Base-by-base conservation (phyloP, 371 early-diverging fungal genomes). In the Mortierella sp. region DNA sequence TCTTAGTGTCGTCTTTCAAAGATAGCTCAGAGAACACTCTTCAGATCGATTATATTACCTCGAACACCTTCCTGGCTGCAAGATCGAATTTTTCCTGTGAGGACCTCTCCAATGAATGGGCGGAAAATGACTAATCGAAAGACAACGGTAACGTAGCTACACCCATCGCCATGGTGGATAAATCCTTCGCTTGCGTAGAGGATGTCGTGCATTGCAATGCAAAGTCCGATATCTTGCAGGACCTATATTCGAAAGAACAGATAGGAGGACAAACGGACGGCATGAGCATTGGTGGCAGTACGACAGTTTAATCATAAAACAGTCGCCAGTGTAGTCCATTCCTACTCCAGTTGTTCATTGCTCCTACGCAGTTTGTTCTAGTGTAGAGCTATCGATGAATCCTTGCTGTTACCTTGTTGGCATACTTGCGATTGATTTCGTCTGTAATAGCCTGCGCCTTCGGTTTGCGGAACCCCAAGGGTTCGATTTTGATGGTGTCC, bases 81-180 rank as follows among this genome's bases (percentile, higher is more conserved):
- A 64, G 90, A 90, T 37, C 88, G 86, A 48, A 98, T 88, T 62
- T 88, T 90, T 37, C 97, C 98, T 7, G 85, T 82, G 37, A 98
- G 68, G 14, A 97, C 84, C 74, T 98, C 97, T 37, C 95, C 97
- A 37, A 89, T 85, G 81, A 94, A 96, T 3, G 98, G 98, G 30
- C 96, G 87, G 75, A 97, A 97, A 19, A 97, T 93, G 12, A 97
- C 85, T 75, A 98, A 67, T 26, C 96, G 84, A 82, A 97, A 97
- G 37, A 79, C 85, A 21, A 90, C 93, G 73, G 91, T 93, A 57
- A 90, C 84, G 81, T 92, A 93, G 68, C 91, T 89, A 66, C 91
- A 90, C 11, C 95, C 95, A 66, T 93, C 94, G 37, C 92, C 89
- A 68, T 94, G 91, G 62, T 96, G 88, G 64, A 98, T 93, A 44